Percentiles rank a stretch among this genome's conserved stretches.
These are phyloP conservation scores for Ogataea corticis DNA, from an alignment of 805 yeast species.

Conservation along the genomic window DNA sequence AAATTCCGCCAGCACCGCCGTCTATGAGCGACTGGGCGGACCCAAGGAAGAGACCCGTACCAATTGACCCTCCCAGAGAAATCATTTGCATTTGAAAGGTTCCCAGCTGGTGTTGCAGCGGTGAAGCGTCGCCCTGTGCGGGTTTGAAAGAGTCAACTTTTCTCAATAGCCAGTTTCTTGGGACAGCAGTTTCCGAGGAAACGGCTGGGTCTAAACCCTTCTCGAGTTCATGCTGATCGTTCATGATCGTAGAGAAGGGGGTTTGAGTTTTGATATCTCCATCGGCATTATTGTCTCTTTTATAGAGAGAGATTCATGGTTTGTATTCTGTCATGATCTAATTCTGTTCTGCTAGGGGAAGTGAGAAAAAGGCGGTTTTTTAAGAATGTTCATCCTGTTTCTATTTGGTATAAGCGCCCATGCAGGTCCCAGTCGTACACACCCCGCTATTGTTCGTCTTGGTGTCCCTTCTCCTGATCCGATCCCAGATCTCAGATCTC, in stretches of 20 bases:
- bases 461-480: neutral
- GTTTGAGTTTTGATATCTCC: no score
- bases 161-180: conserved; percentile 16
- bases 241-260: no score
- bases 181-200: neutral
- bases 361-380: neutral
- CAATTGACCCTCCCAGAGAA: conserved; percentile 68
- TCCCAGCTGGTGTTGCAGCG: conserved; percentile 26
- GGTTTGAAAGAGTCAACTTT: conserved; percentile 29
- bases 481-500: neutral
- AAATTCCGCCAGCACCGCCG: conserved; percentile 67
- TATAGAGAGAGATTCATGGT: neutral
- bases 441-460: no score
- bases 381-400: no score
- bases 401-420: no score
- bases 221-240: neutral
- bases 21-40: conserved; percentile 57
- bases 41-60: conserved; percentile 70
- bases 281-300: no score
- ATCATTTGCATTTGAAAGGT: conserved; percentile 60
- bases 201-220: neutral
- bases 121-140: conserved; percentile 17
- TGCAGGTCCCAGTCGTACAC: no score
- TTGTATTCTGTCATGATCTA: neutral
- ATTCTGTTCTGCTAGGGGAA: neutral